Percentiles rank a stretch among this genome's conserved stretches.
These are phyloP conservation scores for Penicillium janthinellum DNA, from an alignment of 2,329 filamentous ascomycete species.

Conservation along the genomic window DNA sequence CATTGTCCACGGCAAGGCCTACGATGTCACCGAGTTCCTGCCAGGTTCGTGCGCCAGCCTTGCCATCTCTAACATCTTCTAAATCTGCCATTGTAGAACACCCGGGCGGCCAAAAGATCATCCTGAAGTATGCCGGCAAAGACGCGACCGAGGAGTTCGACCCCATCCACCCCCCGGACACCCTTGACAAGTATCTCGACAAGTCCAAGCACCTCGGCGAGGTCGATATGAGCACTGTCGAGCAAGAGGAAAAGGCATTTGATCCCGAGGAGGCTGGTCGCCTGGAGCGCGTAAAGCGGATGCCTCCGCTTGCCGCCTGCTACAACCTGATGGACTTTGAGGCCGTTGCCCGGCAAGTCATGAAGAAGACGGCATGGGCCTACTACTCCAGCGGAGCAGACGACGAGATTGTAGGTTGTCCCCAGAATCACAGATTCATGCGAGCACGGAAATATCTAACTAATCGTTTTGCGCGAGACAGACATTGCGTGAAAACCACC, in stretches of 20 bases:
- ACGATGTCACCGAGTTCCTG: conserved; percentile 89
- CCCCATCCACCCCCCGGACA: conserved; percentile 86
- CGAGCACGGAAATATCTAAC: not conserved
- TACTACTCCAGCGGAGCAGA: conserved; percentile 96
- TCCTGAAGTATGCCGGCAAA: conserved; percentile 94
- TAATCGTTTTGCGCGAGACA: conserved; percentile 36
- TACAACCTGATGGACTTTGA: conserved; percentile 97
- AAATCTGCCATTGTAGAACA: conserved; percentile 60
- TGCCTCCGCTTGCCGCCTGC: conserved; percentile 82
- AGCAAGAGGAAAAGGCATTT: conserved; percentile 64
- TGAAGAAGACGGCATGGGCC: conserved; percentile 97
- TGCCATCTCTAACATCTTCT: not conserved
- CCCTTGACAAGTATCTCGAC: conserved; percentile 78
- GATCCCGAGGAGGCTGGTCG: conserved; percentile 74
- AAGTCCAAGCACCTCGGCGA: conserved; percentile 83
- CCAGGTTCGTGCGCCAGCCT: conserved; percentile 54
- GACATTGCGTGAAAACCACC: conserved; percentile 95
- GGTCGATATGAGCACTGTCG: conserved; percentile 83
- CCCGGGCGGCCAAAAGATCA: conserved; percentile 87
- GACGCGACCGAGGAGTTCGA: conserved; percentile 92
- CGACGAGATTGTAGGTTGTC: conserved; percentile 71
- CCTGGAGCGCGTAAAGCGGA: conserved; percentile 70
- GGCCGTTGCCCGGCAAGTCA: conserved; percentile 81
- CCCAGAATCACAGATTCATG: conserved; percentile 8
- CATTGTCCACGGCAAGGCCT: conserved; percentile 82